Evolutionary conservation across 2,329 filamentous ascomycete species (phyloP).

Genomic region (Dactylonectria estremocensis): DNA sequence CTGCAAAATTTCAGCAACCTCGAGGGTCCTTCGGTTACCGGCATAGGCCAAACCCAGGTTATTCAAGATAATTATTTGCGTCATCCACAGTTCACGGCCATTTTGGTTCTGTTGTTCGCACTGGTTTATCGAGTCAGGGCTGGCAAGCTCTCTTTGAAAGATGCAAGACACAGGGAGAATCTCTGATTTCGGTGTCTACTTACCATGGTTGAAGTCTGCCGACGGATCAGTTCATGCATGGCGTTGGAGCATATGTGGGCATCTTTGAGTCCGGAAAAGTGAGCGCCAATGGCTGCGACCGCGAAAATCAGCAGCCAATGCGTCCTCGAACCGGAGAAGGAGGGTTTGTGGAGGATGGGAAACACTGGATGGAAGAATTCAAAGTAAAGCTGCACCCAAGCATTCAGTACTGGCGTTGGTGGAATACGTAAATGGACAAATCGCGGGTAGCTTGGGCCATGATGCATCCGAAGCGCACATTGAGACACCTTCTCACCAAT

Average conservation of each 20-base stretch:
- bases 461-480: neutral
- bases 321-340: neutral
- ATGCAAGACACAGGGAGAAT: no score
- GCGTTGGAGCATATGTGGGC: neutral
- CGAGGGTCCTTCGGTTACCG: neutral
- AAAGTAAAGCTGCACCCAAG: constrained; percentile 15
- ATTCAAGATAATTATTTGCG: neutral
- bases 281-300: constrained; percentile 2
- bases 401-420: constrained; percentile 5
- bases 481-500: neutral
- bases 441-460: neutral
- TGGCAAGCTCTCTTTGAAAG: no score
- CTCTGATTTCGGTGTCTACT: no score
- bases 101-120: neutral
- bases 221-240: constrained; percentile 11
- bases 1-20: neutral
- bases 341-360: constrained; percentile 11
- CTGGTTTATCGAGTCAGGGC: neutral
- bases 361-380: constrained; percentile 8
- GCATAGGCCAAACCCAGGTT: neutral
- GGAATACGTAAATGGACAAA: constrained; percentile 4
- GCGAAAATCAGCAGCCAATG: constrained; percentile 16
- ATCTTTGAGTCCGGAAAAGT: constrained; percentile 12
- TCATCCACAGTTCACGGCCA: neutral
- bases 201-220: constrained; percentile 13